These are phyloP conservation scores for Collariella sp. DNA, from an alignment of 495 filamentous ascomycete genomes.

Conservation along the genomic window DNA sequence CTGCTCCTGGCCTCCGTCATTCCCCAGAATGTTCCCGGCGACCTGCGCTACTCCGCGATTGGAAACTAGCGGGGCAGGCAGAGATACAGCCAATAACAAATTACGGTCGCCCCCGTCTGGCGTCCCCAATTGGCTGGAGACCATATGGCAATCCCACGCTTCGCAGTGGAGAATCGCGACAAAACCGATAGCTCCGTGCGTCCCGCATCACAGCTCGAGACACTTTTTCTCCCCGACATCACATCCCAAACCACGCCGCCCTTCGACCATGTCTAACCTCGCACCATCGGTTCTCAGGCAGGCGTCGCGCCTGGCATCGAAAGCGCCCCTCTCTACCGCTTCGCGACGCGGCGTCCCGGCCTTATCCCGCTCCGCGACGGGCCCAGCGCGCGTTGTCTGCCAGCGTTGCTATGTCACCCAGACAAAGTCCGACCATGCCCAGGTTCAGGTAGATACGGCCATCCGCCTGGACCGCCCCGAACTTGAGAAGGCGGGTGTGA, in stretches of 20 bases:
- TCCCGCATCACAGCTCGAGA: slow-evolving; percentile 3
- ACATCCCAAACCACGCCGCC: background rate
- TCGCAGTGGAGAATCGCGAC: background rate
- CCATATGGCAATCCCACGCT: slow-evolving; percentile 2
- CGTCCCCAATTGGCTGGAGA: background rate
- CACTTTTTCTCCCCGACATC: slow-evolving; percentile 11
- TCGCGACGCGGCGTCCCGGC: slow-evolving; percentile 37
- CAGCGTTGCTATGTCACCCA: slow-evolving; percentile 74
- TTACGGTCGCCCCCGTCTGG: background rate
- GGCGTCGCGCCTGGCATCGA: slow-evolving; percentile 61
- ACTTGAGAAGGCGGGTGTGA: slow-evolving; percentile 63
- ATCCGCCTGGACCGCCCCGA: slow-evolving; percentile 77
- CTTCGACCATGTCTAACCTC: slow-evolving; percentile 57
- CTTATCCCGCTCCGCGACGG: slow-evolving; percentile 37
- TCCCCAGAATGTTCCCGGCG: background rate
- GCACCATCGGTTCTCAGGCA: slow-evolving; percentile 67
- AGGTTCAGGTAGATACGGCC: slow-evolving; percentile 72
- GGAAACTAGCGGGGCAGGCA: background rate
- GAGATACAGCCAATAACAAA: background rate
- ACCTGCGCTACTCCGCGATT: slow-evolving; percentile 8
- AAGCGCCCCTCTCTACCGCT: slow-evolving; percentile 41
- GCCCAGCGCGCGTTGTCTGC: slow-evolving; percentile 17
- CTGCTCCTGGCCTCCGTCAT: background rate
- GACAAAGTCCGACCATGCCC: slow-evolving; percentile 67
- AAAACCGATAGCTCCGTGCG: slow-evolving; percentile 13